Evolutionary conservation across 495 filamentous ascomycete species (phyloP).

Genomic region (Entonaema liquescens): DNA sequence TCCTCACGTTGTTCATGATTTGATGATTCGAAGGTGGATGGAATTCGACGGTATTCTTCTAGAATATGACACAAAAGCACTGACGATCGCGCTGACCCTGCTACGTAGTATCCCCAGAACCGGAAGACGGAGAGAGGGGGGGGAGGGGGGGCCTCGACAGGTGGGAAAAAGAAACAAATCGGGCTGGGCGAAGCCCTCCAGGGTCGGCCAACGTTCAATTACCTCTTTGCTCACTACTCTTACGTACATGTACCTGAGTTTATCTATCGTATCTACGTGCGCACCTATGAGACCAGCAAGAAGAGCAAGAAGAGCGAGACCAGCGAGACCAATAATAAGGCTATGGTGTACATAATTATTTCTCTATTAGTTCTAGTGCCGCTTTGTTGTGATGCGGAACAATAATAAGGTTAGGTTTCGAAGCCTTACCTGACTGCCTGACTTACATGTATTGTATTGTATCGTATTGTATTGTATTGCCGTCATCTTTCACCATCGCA

Average conservation of each 20-base stretch:
- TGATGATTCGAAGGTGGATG: background rate
- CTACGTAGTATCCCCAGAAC: constrained; percentile 4
- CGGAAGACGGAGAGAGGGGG: constrained; percentile 1
- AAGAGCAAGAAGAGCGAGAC: background rate
- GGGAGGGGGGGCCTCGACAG: background rate
- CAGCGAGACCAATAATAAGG: constrained; percentile 18
- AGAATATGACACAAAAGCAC: constrained; percentile 4
- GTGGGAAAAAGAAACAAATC: constrained; percentile 14
- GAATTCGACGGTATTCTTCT: background rate
- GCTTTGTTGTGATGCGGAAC: constrained; percentile 27
- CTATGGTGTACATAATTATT: constrained; percentile 14
- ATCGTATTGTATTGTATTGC: constrained; percentile 20
- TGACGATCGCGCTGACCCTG: constrained; percentile 14
- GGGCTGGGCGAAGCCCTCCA: constrained; percentile 29
- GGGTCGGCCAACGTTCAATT: constrained; percentile 8
- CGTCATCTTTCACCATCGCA: constrained; percentile 26
- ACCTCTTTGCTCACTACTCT: constrained; percentile 19
- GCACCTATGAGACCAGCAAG: background rate
- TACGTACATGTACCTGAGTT: constrained; percentile 30
- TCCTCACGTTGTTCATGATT: background rate
- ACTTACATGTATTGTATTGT: too few relatives aligned
- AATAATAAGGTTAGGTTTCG: constrained; percentile 26
- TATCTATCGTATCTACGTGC: constrained; percentile 19
- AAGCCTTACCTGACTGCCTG: constrained; percentile 32
- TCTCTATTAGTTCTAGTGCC: constrained; percentile 25